Evolutionary conservation across 371 early-diverging fungal genomes (phyloP), one percentile per base, ranked within the genome.

Genomic region (Catenaria anguillulae): DNA sequence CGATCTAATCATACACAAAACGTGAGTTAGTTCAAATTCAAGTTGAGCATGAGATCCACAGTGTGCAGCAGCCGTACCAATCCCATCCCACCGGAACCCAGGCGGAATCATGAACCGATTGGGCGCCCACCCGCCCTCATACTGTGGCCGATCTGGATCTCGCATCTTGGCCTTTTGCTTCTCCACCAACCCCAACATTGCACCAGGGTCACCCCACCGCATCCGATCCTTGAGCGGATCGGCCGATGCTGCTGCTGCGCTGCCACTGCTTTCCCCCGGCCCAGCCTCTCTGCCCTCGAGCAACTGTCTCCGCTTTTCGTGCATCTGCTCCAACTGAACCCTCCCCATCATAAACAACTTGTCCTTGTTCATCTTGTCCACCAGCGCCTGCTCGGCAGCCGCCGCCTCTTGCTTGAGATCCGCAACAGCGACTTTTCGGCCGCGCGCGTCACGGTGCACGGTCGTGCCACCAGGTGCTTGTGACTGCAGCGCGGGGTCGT

Each of bases 191-290:
- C 29, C 52, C 29, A 50, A 6, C 40, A 33, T 42, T 17, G 58
- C 33, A 4, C 26, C 58, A 24, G 58, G 58, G 36, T 58, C 58
- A 21, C 58, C 58, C 58, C 58, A 58, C 42, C 58, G 58, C 24
- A 24, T 19, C 4, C 42, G 40, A 12, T 36, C 26, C 8, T 21
- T 8, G 13, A 58, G 43, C 31, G 13, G 12, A 15, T 35, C 35
- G 31, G 31, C 36, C 21, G 24, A 1, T 40, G 29, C 15, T 10
- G 6, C 4, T 58, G 36, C 29, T 58, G 36, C 2, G 52, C 52
- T 31, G 52, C 31, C 52, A 26, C 31, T 40, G 5, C 40, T 17
- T n/a, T n/a, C n/a, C n/a, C n/a, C n/a, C n/a, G n/a, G n/a, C n/a
- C n/a, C n/a, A n/a, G n/a, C n/a, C n/a, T n/a, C n/a, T n/a, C n/a